Evolutionary conservation across 139 green algal species (phyloP).

Genomic region (Closterium sp.): DNA sequence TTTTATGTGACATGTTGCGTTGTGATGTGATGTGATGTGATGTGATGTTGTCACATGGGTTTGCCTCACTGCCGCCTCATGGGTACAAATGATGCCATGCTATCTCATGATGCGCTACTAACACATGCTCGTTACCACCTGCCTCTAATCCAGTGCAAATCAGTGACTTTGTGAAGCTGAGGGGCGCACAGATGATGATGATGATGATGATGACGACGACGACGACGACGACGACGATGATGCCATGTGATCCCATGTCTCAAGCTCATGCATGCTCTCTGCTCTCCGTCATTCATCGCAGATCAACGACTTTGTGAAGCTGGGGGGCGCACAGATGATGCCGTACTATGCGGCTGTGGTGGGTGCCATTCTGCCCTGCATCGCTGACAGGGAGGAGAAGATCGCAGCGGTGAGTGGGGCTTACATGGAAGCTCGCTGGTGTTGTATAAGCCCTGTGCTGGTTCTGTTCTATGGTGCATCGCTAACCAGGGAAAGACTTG

Average conservation of each 20-base stretch:
- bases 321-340: slow-evolving; percentile 64
- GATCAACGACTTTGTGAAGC: slow-evolving; percentile 69
- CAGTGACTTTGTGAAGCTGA: slow-evolving; percentile 71
- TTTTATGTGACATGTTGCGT: too few relatives aligned
- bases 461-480: too few relatives aligned
- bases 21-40: too few relatives aligned
- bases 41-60: slow-evolving; percentile 71
- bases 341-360: slow-evolving; percentile 74
- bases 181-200: slow-evolving; percentile 63
- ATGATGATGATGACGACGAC: too few relatives aligned
- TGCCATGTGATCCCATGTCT: background rate
- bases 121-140: too few relatives aligned
- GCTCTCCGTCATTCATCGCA: background rate
- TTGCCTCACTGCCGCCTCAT: slow-evolving; percentile 78
- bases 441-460: too few relatives aligned
- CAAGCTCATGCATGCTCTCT: background rate
- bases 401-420: slow-evolving; percentile 27
- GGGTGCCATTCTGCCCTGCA: slow-evolving; percentile 76
- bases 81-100: too few relatives aligned
- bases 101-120: too few relatives aligned
- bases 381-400: slow-evolving; percentile 61
- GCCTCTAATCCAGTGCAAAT: too few relatives aligned
- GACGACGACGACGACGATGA: too few relatives aligned
- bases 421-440: too few relatives aligned
- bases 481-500: too few relatives aligned